phyloP scores from a whole-genome alignment of 2,329 filamentous ascomycete species.

The Penicillium sp. region DNA sequence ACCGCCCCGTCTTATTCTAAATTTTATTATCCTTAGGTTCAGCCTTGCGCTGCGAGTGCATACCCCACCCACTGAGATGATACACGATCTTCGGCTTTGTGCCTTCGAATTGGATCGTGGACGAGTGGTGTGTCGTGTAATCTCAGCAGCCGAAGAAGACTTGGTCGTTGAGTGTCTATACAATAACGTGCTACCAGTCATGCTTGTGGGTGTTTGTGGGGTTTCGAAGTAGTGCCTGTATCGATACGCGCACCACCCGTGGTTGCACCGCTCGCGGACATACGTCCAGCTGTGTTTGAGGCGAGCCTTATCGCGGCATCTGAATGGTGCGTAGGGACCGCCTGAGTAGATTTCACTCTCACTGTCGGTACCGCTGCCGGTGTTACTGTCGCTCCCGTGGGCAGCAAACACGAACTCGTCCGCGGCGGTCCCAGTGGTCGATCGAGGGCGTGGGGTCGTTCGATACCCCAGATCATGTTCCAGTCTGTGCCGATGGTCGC shows the following conservation, averaged over 20 bases:
- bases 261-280: slow-evolving; percentile 16
- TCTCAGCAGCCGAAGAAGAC: slow-evolving; percentile 9
- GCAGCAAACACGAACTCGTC: too few species aligned
- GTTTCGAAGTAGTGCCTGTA: slow-evolving; percentile 15
- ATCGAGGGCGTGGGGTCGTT: too few species aligned
- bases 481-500: slow-evolving; percentile 11
- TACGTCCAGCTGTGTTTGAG: slow-evolving; percentile 14
- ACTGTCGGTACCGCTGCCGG: too few species aligned
- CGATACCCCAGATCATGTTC: background rate
- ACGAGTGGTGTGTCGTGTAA: slow-evolving; percentile 11
- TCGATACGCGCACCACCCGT: slow-evolving; percentile 15
- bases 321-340: slow-evolving; percentile 1
- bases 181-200: slow-evolving; percentile 12
- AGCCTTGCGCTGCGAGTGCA: slow-evolving; percentile 14
- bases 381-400: too few species aligned
- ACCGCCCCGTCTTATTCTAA: slow-evolving; percentile 6
- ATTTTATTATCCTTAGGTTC: slow-evolving; percentile 8
- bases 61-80: slow-evolving; percentile 8
- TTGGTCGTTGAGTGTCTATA: slow-evolving; percentile 13
- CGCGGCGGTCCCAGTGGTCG: too few species aligned
- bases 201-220: slow-evolving; percentile 6
- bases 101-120: slow-evolving; percentile 10
- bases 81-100: slow-evolving; percentile 13
- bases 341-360: background rate
- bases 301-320: slow-evolving; percentile 9